phyloP scores from a whole-genome alignment of 306 rosid species.

The Lathyrus sativus region DNA sequence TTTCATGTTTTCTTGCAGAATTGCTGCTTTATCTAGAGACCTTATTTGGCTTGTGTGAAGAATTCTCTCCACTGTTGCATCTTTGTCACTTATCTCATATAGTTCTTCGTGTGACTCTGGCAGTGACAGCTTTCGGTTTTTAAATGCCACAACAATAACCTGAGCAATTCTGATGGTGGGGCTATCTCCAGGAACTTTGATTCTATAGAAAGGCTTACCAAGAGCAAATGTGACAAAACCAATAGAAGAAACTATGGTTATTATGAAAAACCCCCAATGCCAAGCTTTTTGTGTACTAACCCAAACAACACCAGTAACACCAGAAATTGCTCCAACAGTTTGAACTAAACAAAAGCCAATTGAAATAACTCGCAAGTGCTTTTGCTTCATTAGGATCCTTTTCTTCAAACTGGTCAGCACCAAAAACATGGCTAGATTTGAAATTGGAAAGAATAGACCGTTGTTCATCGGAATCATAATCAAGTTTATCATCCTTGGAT shows the following conservation, averaged over 20 bases:
- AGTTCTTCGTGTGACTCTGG: too few species aligned
- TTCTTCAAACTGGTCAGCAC: constrained; percentile 52
- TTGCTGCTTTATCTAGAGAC: constrained; percentile 79
- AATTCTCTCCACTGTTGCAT: constrained; percentile 47
- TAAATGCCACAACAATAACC: too few species aligned
- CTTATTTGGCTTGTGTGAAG: constrained; percentile 74
- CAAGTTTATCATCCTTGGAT: constrained; percentile 63
- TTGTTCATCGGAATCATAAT: constrained; percentile 52
- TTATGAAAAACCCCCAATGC: constrained; percentile 76
- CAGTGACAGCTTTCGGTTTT: too few species aligned
- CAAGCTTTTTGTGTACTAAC: constrained; percentile 55
- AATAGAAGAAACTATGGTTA: constrained; percentile 50
- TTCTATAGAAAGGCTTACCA: too few species aligned
- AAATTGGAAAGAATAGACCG: constrained; percentile 55
- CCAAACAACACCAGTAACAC: constrained; percentile 73
- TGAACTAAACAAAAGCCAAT: constrained; percentile 62
- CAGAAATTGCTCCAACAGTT: constrained; percentile 63
- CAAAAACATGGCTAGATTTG: constrained; percentile 66
- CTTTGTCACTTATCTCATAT: too few species aligned
- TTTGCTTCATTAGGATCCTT: constrained; percentile 62
- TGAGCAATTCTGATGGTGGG: too few species aligned
- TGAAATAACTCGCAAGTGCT: constrained; percentile 70
- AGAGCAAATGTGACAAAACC: too few species aligned
- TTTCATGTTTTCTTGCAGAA: constrained; percentile 45
- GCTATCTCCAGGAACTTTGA: too few species aligned